Evolutionary conservation across 2,329 filamentous ascomycete genomes (phyloP).

Genomic region (Ceratocystis variospora): DNA sequence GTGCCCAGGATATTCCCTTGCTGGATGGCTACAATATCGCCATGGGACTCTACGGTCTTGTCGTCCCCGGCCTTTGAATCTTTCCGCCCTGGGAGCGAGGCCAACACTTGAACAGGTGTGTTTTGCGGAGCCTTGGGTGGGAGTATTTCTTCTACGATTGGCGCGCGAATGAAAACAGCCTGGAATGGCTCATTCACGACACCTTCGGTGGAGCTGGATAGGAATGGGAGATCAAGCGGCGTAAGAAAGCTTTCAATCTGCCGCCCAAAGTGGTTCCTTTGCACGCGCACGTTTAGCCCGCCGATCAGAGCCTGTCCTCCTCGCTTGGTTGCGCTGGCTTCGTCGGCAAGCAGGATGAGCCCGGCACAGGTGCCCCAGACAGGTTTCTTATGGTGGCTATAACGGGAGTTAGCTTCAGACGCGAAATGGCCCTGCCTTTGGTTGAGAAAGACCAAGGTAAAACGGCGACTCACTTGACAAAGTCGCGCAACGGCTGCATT

Average conservation of each 20-base stretch:
- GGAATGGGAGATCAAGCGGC: slow-evolving; percentile 57
- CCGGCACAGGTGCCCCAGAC: slow-evolving; percentile 96
- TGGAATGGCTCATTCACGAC: slow-evolving; percentile 39
- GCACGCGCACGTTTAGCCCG: slow-evolving; percentile 77
- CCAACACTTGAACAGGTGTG: slow-evolving; percentile 37
- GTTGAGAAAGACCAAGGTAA: background rate
- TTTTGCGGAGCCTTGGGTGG: slow-evolving; percentile 24
- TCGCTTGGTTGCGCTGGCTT: slow-evolving; percentile 75
- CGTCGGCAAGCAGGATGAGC: slow-evolving; percentile 76
- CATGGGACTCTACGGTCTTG: slow-evolving; percentile 28
- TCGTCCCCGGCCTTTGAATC: slow-evolving; percentile 46
- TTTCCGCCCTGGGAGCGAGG: slow-evolving; percentile 34
- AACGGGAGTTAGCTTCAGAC: background rate
- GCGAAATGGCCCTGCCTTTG: background rate
- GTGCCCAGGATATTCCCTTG: slow-evolving; percentile 90
- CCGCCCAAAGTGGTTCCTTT: slow-evolving; percentile 87
- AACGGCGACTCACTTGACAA: slow-evolving; percentile 59
- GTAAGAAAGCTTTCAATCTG: slow-evolving; percentile 86
- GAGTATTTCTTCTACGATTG: slow-evolving; percentile 75
- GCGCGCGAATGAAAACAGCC: slow-evolving; percentile 86
- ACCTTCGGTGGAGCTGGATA: slow-evolving; percentile 27
- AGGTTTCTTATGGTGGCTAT: slow-evolving; percentile 59
- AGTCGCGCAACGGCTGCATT: slow-evolving; percentile 70
- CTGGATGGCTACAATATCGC: slow-evolving; percentile 73
- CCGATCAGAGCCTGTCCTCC: slow-evolving; percentile 89